A percentile compares a stretch with the other conserved stretches of the same genome.
These are phyloP conservation scores for Auriculariales sp. DNA, from an alignment of 768 basidiomycete species.

Conservation along the genomic window DNA sequence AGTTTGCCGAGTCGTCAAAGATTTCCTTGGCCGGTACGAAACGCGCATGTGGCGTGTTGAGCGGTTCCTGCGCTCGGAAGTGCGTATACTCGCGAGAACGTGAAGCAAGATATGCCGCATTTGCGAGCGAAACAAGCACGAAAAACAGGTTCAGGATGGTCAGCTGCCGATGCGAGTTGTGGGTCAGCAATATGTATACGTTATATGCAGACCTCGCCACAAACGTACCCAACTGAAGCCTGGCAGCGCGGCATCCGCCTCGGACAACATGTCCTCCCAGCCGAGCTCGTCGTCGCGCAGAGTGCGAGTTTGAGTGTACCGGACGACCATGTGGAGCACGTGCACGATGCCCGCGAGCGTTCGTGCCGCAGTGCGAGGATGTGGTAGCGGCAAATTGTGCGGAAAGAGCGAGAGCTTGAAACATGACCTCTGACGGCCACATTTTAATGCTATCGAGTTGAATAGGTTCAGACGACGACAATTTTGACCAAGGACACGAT, in stretches of 20 bases:
- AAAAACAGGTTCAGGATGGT: slow-evolving; percentile 46
- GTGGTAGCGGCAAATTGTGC: slow-evolving; percentile 62
- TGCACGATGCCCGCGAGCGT: slow-evolving; percentile 53
- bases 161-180: slow-evolving; percentile 36
- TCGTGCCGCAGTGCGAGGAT: slow-evolving; percentile 48
- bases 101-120: slow-evolving; percentile 19
- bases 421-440: slow-evolving; percentile 57
- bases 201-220: neutral
- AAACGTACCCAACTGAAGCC: slow-evolving; percentile 70
- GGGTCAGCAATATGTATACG: slow-evolving; percentile 23
- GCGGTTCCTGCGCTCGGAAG: slow-evolving; percentile 25
- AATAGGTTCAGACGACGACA: slow-evolving; percentile 8
- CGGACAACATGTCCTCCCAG: slow-evolving; percentile 68
- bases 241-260: slow-evolving; percentile 20
- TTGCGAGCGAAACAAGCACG: slow-evolving; percentile 32
- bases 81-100: slow-evolving; percentile 40
- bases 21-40: neutral
- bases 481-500: too few relatives aligned
- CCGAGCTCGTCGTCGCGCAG: slow-evolving; percentile 54
- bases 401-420: slow-evolving; percentile 73
- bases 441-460: slow-evolving; percentile 32
- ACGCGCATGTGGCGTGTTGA: neutral
- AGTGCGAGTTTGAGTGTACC: slow-evolving; percentile 39
- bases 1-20: neutral
- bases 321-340: slow-evolving; percentile 48